phyloP scores from a whole-genome alignment of 2,329 filamentous ascomycete species.

The Knufia petricola region DNA sequence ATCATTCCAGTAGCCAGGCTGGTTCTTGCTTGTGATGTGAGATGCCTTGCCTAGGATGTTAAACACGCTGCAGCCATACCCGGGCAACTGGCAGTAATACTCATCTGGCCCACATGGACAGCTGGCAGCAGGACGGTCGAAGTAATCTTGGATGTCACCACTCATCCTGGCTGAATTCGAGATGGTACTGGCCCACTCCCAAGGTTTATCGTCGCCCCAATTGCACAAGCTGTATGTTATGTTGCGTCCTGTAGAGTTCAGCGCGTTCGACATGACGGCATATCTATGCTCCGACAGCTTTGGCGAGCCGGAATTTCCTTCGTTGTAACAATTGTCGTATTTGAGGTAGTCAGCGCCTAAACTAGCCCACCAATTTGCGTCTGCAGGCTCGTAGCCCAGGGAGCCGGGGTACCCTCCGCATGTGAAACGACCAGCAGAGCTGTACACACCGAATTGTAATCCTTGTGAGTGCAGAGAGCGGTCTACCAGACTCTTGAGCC shows the following conservation, averaged over 20 bases:
- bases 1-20: slow-evolving; percentile 40
- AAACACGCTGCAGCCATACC: slow-evolving; percentile 41
- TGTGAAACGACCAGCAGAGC: slow-evolving; percentile 29
- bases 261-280: slow-evolving; percentile 39
- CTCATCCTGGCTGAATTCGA: slow-evolving; percentile 39
- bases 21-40: slow-evolving; percentile 31
- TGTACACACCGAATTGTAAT: slow-evolving; percentile 46
- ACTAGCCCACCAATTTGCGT: slow-evolving; percentile 43
- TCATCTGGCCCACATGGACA: slow-evolving; percentile 35
- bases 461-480: slow-evolving; percentile 38
- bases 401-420: slow-evolving; percentile 33
- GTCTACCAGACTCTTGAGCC: slow-evolving; percentile 40
- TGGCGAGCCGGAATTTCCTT: slow-evolving; percentile 41
- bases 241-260: slow-evolving; percentile 37
- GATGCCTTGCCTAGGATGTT: slow-evolving; percentile 43
- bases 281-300: slow-evolving; percentile 40
- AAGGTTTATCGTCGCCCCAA: slow-evolving; percentile 42
- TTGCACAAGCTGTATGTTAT: slow-evolving; percentile 42
- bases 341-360: slow-evolving; percentile 39
- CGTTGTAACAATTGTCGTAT: slow-evolving; percentile 50
- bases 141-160: slow-evolving; percentile 40
- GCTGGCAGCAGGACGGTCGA: slow-evolving; percentile 34
- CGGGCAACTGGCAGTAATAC: slow-evolving; percentile 35
- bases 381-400: slow-evolving; percentile 42
- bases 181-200: slow-evolving; percentile 40